These are phyloP conservation scores for Ambrosiella beaveri DNA, from an alignment of 2,329 filamentous ascomycete species.

Conservation along the genomic window DNA sequence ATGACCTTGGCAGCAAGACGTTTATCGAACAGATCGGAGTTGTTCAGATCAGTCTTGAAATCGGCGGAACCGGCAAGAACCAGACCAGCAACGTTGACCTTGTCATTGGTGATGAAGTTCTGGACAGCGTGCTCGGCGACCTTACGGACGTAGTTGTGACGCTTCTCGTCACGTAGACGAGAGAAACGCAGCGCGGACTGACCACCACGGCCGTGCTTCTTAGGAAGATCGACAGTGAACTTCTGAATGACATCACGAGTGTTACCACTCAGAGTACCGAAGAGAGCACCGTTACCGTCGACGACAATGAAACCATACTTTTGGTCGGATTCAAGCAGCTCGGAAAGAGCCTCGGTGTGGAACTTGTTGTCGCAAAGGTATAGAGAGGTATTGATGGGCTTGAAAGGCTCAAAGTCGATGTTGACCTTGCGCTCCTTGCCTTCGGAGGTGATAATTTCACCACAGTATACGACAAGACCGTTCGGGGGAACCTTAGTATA, in stretches of 20 bases:
- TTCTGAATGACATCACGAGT: constrained; percentile 95
- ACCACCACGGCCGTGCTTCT: constrained; percentile 99
- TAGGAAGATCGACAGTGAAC: constrained; percentile 94
- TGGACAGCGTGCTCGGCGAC: constrained; percentile 95
- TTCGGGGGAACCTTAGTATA: constrained; percentile 99
- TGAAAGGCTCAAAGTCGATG: constrained; percentile 99
- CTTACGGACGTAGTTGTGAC: constrained; percentile 99
- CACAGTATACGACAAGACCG: constrained; percentile 94
- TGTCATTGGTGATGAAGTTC: constrained; percentile 97
- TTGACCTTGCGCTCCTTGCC: constrained; percentile 99
- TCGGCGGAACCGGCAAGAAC: constrained; percentile 94
- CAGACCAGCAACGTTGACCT: constrained; percentile 90
- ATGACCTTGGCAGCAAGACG: constrained; percentile 90
- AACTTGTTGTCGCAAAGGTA: constrained; percentile 99
- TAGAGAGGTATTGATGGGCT: constrained; percentile 98
- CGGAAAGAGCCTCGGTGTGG: constrained; percentile 90
- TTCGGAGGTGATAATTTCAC: constrained; percentile 98
- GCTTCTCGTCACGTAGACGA: constrained; percentile 97
- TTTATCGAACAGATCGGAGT: constrained; percentile 90
- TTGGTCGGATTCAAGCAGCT: constrained; percentile 95
- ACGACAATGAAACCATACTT: constrained; percentile 99
- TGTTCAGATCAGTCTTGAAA: constrained; percentile 98
- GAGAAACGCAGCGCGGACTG: constrained; percentile 98
- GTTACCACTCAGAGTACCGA: constrained; percentile 92
- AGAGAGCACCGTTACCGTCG: constrained; percentile 96